Percentiles rank a stretch among this genome's conserved stretches.
phyloP scores from a whole-genome alignment of 1,284 basidiomycete genomes.

The Cryptococcus wingfieldii region DNA sequence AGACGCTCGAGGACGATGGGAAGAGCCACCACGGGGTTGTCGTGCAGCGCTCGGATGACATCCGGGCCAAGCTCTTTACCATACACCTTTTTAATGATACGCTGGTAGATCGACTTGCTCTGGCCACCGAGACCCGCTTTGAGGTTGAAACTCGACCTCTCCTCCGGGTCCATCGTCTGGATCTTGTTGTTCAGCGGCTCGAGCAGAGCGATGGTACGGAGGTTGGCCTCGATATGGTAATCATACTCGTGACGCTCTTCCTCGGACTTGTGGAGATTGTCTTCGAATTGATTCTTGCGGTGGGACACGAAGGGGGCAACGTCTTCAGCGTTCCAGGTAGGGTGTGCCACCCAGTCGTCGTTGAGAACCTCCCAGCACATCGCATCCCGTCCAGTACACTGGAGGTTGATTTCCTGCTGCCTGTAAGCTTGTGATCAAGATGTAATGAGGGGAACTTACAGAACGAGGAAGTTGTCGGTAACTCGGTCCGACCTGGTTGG shows the following conservation, averaged over 20 bases:
- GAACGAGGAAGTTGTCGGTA: slow-evolving; percentile 85
- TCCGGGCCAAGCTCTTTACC: slow-evolving; percentile 72
- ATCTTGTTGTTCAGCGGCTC: slow-evolving; percentile 86
- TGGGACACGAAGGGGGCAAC: slow-evolving; percentile 90
- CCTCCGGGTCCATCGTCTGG: slow-evolving; percentile 83
- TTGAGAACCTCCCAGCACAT: slow-evolving; percentile 96
- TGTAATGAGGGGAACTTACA: slow-evolving; percentile 54
- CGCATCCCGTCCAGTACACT: slow-evolving; percentile 91
- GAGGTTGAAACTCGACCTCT: slow-evolving; percentile 76
- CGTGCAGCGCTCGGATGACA: slow-evolving; percentile 86
- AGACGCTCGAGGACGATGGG: slow-evolving; percentile 87
- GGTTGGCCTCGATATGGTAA: slow-evolving; percentile 88
- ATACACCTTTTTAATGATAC: slow-evolving; percentile 93
- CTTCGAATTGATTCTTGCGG: slow-evolving; percentile 96
- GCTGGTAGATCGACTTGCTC: slow-evolving; percentile 84
- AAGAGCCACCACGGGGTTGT: slow-evolving; percentile 82
- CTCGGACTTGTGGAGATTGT: slow-evolving; percentile 92
- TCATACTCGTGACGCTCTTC: slow-evolving; percentile 99
- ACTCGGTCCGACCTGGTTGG: slow-evolving; percentile 68
- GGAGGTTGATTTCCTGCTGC: slow-evolving; percentile 73
- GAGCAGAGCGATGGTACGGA: slow-evolving; percentile 85
- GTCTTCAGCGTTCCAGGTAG: slow-evolving; percentile 93
- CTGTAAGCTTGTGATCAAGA: neutral
- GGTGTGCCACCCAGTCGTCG: slow-evolving; percentile 94
- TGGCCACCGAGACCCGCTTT: slow-evolving; percentile 85